Base-by-base conservation (phyloP, 2,329 filamentous ascomycete species). In the Fusarium sp. region DNA sequence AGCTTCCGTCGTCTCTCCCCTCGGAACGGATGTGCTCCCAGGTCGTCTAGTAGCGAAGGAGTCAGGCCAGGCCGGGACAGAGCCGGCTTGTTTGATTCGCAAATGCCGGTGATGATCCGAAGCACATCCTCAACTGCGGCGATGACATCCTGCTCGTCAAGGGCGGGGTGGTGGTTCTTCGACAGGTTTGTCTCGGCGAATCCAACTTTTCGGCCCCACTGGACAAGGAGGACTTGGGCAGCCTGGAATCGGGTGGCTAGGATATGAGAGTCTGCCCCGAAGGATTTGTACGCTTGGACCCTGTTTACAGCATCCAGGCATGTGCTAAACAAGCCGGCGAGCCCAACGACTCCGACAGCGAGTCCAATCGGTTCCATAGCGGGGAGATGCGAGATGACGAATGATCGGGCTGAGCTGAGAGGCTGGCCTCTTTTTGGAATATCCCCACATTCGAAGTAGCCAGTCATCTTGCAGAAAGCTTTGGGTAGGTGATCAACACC, bases 231-330 rank as follows among this genome's bases (percentile, higher is more conserved):
- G 1, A 70, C 13, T 10, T 52, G 69, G 0, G 56, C 30, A 2
- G 72, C 65, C 1, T 53, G 44, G 13, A 77, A 74, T 2, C 62
- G 60, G 0, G 67, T 59, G 3, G 66, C 53, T 0, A 77, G 30
- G 0, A 55, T 30, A 10, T 60, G 46, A 5, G 62, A 60, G 3
- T 78, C 76, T 1, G 12, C 2, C 0, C 34, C 53, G 1, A 71
- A 74, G 0, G 57, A 30, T 1, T 52, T 61, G 10, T 76, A 78
- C 0, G 51, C 12, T 9, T 74, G 47, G 2, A 75, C 39, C 6
- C 40, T 60, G 0, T 72, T 60, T 0, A 73, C 23, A 3, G 62
- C 70, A 1, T 77, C 71, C 3, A 76, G n/a, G 12, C 71, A 76
- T 0, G 65, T 27, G 41, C 62, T 71, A 34, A 75, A 75, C 0